Percentiles rank a stretch among this genome's conserved stretches.
Evolutionary conservation across 2,329 filamentous ascomycete genomes (phyloP).

Genomic region (Paracoccidioides lutzii): DNA sequence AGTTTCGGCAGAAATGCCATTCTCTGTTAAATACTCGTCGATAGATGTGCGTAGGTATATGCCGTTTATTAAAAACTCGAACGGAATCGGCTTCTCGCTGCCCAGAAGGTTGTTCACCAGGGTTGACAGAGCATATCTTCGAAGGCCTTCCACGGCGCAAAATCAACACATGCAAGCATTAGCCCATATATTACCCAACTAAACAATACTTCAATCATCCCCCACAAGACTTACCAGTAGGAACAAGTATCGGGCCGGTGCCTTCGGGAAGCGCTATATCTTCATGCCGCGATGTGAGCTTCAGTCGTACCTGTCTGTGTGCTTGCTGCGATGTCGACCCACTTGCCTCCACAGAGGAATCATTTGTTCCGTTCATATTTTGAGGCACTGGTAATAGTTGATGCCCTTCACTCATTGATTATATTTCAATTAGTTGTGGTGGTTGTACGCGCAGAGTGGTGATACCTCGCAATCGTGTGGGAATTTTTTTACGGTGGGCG

Average conservation of each 20-base stretch:
- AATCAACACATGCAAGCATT: constrained; percentile 5
- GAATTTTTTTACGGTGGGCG: constrained; percentile 29
- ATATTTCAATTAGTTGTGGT: not conserved
- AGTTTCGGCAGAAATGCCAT: constrained; percentile 79
- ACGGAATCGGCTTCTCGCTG: constrained; percentile 38
- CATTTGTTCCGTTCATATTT: constrained; percentile 13
- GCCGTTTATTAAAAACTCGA: constrained; percentile 94
- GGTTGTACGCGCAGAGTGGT: not conserved
- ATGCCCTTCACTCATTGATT: not conserved
- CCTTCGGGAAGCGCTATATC: constrained; percentile 43
- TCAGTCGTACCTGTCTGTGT: constrained; percentile 41
- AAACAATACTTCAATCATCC: not conserved
- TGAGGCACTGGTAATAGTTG: not conserved
- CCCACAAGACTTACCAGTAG: constrained; percentile 35
- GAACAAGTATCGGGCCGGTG: constrained; percentile 44
- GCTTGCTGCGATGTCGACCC: constrained; percentile 6
- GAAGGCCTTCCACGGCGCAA: constrained; percentile 31
- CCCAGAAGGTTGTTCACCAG: constrained; percentile 50
- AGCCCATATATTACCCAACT: constrained; percentile 6
- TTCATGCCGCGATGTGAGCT: constrained; percentile 40
- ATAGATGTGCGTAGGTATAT: constrained; percentile 79
- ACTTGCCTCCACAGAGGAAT: constrained; percentile 8
- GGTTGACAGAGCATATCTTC: constrained; percentile 48
- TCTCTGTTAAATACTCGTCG: constrained; percentile 74
- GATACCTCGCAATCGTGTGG: constrained; percentile 13